Conservation (phyloP, 1,139 yeast species). For the Yamadazyma atlantica region DNA sequence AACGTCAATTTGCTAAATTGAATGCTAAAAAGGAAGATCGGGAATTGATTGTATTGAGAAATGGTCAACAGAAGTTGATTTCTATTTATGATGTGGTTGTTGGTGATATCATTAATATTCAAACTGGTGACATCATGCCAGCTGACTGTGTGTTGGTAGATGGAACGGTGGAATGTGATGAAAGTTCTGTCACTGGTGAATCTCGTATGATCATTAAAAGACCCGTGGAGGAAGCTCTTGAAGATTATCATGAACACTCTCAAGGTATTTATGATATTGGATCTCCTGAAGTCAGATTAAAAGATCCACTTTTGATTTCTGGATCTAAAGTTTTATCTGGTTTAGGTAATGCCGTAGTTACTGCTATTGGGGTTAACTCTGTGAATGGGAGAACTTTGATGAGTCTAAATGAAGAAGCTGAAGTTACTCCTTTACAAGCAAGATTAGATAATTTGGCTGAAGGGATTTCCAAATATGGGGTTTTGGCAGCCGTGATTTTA, state of each 20-base stretch:
- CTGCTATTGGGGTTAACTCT: constrained; percentile 88
- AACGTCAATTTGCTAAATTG: constrained; percentile 84
- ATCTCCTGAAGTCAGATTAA: constrained; percentile 36
- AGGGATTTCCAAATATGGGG: constrained; percentile 91
- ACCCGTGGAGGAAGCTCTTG: constrained; percentile 52
- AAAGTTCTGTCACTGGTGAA: constrained; percentile 92
- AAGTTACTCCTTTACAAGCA: constrained; percentile 85
- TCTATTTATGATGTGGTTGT: constrained; percentile 77
- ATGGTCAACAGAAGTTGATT: constrained; percentile 65
- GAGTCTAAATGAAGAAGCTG: constrained; percentile 70
- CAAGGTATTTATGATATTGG: constrained; percentile 49
- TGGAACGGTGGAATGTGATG: constrained; percentile 88
- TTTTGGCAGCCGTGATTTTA: constrained; percentile 75
- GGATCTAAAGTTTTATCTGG: constrained; percentile 91
- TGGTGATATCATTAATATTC: constrained; percentile 80
- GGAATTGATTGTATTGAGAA: constrained; percentile 70
- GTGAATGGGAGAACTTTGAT: constrained; percentile 90
- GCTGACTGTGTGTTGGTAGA: constrained; percentile 79
- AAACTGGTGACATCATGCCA: constrained; percentile 94
- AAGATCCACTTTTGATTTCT: constrained; percentile 83
- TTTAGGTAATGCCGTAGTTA: constrained; percentile 79
- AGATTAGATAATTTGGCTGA: constrained; percentile 83
- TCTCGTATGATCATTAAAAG: constrained; percentile 73
- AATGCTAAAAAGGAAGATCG: constrained; percentile 88
- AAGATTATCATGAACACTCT: constrained; percentile 27